Evolutionary conservation across 805 yeast species (phyloP), one percentile per base, ranked within the genome.

Genomic region (Suhomyces pyralidae): DNA sequence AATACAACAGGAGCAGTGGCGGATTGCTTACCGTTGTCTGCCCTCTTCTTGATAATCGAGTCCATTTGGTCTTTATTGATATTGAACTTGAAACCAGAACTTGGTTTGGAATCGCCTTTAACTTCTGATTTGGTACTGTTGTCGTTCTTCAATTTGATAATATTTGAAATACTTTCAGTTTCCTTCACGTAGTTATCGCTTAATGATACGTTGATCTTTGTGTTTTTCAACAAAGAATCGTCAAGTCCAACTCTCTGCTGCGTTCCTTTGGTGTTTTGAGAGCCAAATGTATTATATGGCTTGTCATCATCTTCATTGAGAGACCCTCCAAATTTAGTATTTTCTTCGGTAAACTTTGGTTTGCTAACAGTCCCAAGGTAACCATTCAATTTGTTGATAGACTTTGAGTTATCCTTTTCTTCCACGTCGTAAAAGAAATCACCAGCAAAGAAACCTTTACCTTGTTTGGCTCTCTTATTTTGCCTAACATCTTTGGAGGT

Each of bases 81-180:
- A 3, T 65, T 61, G 51, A 74, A 73, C 36, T 69, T 62, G 60
- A 74, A 74, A 1, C 76, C 78, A 2, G 69, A 61, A 44, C 76
- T 71, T 28, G 78, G 78, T 20, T 63, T 63, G 1, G 47, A 43
- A 19, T 56, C 58, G 1, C 28, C 36, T 28, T 30, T 49, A 7
- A 30, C 19, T 22, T 38, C 52, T 47, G 6, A 20, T 45, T 28
- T 48, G 26, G 17, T 9, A 25, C 49, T 43, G 6, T 46, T 49
- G 7, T 48, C 40, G 20, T 65, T 70, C 45, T 71, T 73, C 12
- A 73, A 52, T 51, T 69, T 70, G 44, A 73, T 68, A 9, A 67
- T 53, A 50, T 63, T 62, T 1, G 74, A 61, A 5, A 65, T 34
- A 22, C 62, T 65, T 36, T 69, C 64, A 4, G 65, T 45, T 36